phyloP scores from a whole-genome alignment of 2,329 filamentous ascomycete genomes.

The Escovopsis sp. region DNA sequence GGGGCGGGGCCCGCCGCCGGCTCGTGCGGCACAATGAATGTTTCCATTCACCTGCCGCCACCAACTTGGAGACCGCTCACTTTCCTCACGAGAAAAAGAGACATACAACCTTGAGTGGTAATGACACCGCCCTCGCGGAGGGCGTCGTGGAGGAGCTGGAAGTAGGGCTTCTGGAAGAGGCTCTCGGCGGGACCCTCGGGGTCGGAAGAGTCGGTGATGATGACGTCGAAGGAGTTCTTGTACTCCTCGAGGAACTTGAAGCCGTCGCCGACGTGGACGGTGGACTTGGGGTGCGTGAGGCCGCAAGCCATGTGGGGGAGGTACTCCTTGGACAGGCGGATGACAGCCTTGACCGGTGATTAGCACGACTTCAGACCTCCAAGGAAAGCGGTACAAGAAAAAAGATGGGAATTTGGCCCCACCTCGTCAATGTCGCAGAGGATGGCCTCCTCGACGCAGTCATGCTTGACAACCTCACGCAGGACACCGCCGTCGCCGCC shows the following conservation, averaged over 20 bases:
- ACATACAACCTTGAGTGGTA: conserved; percentile 99
- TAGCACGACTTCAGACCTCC: not conserved
- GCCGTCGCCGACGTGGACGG: conserved; percentile 85
- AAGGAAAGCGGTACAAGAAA: too few species aligned
- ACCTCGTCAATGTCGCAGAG: conserved; percentile 98
- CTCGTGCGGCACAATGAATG: not conserved
- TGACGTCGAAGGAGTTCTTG: conserved; percentile 97
- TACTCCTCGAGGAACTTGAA: conserved; percentile 97
- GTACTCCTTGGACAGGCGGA: conserved; percentile 96
- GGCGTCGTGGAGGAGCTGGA: conserved; percentile 80
- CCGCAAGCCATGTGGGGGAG: conserved; percentile 87
- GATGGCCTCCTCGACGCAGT: conserved; percentile 85
- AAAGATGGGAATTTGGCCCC: conserved; percentile 7
- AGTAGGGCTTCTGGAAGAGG: conserved; percentile 98
- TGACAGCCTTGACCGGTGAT: conserved; percentile 52
- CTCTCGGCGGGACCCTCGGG: conserved; percentile 92
- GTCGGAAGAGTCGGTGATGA: conserved; percentile 98
- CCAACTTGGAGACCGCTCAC: conserved; percentile 23
- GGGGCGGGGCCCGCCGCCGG: too few species aligned
- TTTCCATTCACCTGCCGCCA: conserved; percentile 4
- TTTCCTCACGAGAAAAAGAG: conserved; percentile 42
- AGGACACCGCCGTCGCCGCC: conserved; percentile 95
- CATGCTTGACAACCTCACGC: conserved; percentile 98
- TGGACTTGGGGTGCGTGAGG: conserved; percentile 87
- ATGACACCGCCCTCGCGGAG: conserved; percentile 94